A percentile compares a stretch with the other conserved stretches of the same genome.
Evolutionary conservation across 176 grass and related monocot species (phyloP).

Genomic region (Zea mays): Zm-B73-REFERENCE-NAM-5.0 NC_050103.1:102891501-102892000

Average conservation of each 20-base stretch:
- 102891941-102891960: conserved; percentile 38
- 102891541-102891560: not conserved
- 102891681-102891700: conserved; percentile 96
- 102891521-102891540: conserved; percentile 20
- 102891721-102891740: conserved; percentile 69
- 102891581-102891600: not conserved
- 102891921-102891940: conserved; percentile 30
- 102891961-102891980: conserved; percentile 47
- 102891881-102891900: conserved; percentile 58
- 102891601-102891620: not conserved
- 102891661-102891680: conserved; percentile 47
- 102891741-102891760: conserved; percentile 70
- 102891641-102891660: conserved; percentile 9
- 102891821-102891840: conserved; percentile 65
- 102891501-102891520: conserved; percentile 13
- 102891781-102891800: conserved; percentile 20
- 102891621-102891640: not conserved
- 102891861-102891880: conserved; percentile 99
- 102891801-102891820: conserved; percentile 34
- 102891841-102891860: conserved; percentile 99
- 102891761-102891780: conserved; percentile 37
- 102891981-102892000: conserved; percentile 51
- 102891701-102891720: conserved; percentile 80
- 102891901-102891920: conserved; percentile 12
- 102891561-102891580: conserved; percentile 5